Base-by-base conservation (phyloP, 2,329 filamentous ascomycete species). In the Talaromyces funiculosus region DNA sequence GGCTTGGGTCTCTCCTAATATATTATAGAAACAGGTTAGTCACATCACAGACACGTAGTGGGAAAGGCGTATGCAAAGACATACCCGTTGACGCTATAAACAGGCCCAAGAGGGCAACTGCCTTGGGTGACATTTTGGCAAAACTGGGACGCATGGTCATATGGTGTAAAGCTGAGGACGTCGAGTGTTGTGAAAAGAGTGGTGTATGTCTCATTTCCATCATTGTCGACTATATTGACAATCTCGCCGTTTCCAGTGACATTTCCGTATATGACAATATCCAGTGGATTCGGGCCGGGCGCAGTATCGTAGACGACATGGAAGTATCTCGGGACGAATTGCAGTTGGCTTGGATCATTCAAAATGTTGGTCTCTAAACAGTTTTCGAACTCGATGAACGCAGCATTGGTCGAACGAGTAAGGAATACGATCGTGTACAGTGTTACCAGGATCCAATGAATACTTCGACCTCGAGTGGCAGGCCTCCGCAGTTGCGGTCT, bases 161-260 rank as follows among this genome's bases (percentile, higher is more conserved):
- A 91, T 1, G 90, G 88, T 57, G 86, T 82, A 73, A 93, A 97
- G 18, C 86, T 90, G 62, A 96, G 79, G 22, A 96, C 86, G 63
- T 90, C 82, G 67, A 92, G 82, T 64, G 84, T 84, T 51, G 84
- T 82, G 64, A 88, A 83, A 31, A 96, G 80, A 1, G 93, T 96
- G 0, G 90, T 90, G 66, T 83, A 85, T 18, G 60, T 61, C 33
- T 33, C 7, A 64, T 84, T 86, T 63, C 82, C 81, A 62, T 81
- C 78, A 29, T 79, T 75, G 45, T 80, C 76, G 55, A 86, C 84
- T 55, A 86, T 73, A 66, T 88, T 80, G 53, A 85, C 74, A 62
- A 97, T 96, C 80, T 97, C 97, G 70, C 92, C 90, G 58, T 85
- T 78, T 51, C 94, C 94, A 8, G 88, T 90, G 31, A 97, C 91